Base-by-base conservation (phyloP, 176 grass and related monocot genomes). In the Triticum turgidum region DNA sequence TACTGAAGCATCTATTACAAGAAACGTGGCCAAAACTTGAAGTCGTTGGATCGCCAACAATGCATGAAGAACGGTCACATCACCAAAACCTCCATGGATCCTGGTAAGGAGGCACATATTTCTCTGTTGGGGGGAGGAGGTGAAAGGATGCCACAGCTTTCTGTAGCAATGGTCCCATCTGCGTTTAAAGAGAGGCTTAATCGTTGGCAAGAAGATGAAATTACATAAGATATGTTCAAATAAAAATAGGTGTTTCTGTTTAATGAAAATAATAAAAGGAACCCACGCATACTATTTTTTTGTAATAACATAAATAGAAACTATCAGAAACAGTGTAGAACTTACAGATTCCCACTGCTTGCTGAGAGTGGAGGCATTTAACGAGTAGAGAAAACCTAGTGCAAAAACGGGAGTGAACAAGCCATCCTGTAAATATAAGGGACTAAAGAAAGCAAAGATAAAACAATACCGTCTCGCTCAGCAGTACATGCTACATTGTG, bases 51-150 rank as follows among this genome's bases (percentile, higher is more conserved):
- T 64, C 21, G 27, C 20, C 15, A 25, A 71, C 45, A 70, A 9
- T 32, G 61, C 13, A 85, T 33, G 85, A 82, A 41, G 25, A 61
- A 91, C 38, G 4, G 24, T 17, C 52, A 11, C 69, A 33, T 96
- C 89, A 99, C 97, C 97, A 96, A 92, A 99, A 99, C 86, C 97
- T 99, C 97, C 97, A 96, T 29, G 94, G 92, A 85, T 99, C 97
- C 87, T 96, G 89, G 83, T 86, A 98, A 83, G 94, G 97, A 85
- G 94, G 92, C 49, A 99, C 92, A 88, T 93, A 99, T 63, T 91
- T 96, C 44, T 96, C 94, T 22, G 94, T 91, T 18, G 94, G 88
- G 3, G 88, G 90, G 4, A 96, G 74, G 88, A 99, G 94, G 63
- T 87, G 90, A 94, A 99, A 99, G 8, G 97, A 99, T 82, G 82